phyloP scores from a whole-genome alignment of 805 yeast genomes.

The Vanderwaltozyma verrucispora region DNA sequence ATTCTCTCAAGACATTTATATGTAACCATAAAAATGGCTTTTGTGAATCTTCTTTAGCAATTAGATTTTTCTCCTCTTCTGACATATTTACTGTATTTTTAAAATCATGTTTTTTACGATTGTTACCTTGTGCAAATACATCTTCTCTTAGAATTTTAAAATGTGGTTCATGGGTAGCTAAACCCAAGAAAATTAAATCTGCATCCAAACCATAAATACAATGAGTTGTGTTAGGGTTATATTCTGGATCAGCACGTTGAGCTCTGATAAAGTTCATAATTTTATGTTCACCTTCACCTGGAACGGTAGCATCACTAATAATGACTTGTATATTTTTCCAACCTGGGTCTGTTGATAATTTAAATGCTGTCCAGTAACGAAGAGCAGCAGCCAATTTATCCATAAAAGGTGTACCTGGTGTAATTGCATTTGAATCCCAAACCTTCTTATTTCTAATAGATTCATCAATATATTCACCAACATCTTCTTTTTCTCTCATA shows the following conservation, averaged over 20 bases:
- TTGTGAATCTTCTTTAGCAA: conserved; percentile 31
- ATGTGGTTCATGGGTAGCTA: conserved; percentile 97
- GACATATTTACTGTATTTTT: conserved; percentile 38
- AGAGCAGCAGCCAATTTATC: conserved; percentile 72
- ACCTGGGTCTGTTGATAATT: conserved; percentile 80
- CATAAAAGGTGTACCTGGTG: conserved; percentile 99
- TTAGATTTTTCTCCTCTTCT: conserved; percentile 40
- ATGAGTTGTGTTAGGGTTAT: conserved; percentile 90
- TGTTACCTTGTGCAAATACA: conserved; percentile 73
- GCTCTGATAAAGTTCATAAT: conserved; percentile 91
- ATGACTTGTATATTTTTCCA: conserved; percentile 87
- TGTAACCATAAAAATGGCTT: conserved; percentile 95
- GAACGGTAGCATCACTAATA: conserved; percentile 91
- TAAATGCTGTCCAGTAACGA: conserved; percentile 87
- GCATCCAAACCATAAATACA: conserved; percentile 97
- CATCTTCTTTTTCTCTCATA: conserved; percentile 22
- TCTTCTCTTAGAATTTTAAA: conserved; percentile 91
- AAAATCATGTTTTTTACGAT: conserved; percentile 16
- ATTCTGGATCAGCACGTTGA: conserved; percentile 77
- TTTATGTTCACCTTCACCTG: conserved; percentile 99
- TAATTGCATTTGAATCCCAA: conserved; percentile 95
- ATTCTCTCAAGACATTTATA: conserved; percentile 77
- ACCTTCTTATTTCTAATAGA: conserved; percentile 62
- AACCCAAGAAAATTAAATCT: conserved; percentile 87
- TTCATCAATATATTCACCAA: conserved; percentile 63